phyloP scores from a whole-genome alignment of 768 basidiomycete species.

The Rhizopogon rudus region DNA sequence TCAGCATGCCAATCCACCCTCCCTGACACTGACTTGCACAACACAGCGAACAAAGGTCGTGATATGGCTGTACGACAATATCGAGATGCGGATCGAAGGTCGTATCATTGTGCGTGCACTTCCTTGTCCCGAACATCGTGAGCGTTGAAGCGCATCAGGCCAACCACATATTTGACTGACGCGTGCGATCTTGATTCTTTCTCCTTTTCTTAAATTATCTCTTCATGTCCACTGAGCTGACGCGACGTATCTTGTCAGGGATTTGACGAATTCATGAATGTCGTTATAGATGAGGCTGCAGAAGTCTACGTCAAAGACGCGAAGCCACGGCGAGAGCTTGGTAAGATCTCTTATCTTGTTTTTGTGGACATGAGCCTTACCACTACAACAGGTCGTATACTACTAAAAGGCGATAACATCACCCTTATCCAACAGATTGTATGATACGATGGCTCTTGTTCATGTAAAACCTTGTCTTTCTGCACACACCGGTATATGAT shows the following conservation, averaged over 20 bases:
- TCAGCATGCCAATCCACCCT: background rate
- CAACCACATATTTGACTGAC: slow-evolving; percentile 9
- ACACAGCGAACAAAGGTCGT: slow-evolving; percentile 74
- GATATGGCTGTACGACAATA: slow-evolving; percentile 96
- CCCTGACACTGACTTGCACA: slow-evolving; percentile 8
- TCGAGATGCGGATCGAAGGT: slow-evolving; percentile 95
- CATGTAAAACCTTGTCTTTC: slow-evolving; percentile 10
- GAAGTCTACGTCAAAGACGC: slow-evolving; percentile 91
- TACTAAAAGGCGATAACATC: slow-evolving; percentile 97
- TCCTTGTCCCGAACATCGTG: slow-evolving; percentile 22
- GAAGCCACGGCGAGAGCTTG: slow-evolving; percentile 80
- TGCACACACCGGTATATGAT: slow-evolving; percentile 7
- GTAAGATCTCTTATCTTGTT: slow-evolving; percentile 38
- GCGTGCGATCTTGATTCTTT: slow-evolving; percentile 3
- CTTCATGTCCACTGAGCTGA: slow-evolving; percentile 17
- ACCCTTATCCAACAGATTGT: slow-evolving; percentile 84
- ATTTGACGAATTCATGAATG: slow-evolving; percentile 99
- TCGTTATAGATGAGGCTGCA: slow-evolving; percentile 89
- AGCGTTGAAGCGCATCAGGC: slow-evolving; percentile 38
- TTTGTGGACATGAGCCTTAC: slow-evolving; percentile 1
- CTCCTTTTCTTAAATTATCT: slow-evolving; percentile 5
- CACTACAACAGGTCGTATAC: slow-evolving; percentile 68
- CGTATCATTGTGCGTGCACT: slow-evolving; percentile 79
- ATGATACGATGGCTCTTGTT: slow-evolving; percentile 12
- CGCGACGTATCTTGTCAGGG: slow-evolving; percentile 48